Conservation (phyloP, 116 monocot species). For the Zostera marina region DNA sequence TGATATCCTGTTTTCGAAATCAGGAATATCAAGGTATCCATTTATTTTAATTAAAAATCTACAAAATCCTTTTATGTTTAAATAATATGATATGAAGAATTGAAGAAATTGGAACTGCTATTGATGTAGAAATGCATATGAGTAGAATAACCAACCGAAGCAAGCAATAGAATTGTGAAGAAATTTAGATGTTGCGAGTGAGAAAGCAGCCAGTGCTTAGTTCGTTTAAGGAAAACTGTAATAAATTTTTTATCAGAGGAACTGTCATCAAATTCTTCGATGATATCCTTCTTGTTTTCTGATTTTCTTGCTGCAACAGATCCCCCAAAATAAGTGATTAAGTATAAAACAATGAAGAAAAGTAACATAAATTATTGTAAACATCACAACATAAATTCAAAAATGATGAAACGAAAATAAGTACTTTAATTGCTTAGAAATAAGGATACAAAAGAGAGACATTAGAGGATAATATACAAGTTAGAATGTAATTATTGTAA, state of each 20-base stretch:
- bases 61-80: too few relatives aligned
- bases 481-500: too few relatives aligned
- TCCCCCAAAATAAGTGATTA: neutral
- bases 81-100: too few relatives aligned
- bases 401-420: neutral
- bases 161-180: conserved; percentile 64
- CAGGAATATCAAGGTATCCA: too few relatives aligned
- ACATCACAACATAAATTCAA: neutral
- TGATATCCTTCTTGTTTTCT: conserved; percentile 30
- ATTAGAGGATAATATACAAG: too few relatives aligned
- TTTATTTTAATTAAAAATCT: too few relatives aligned
- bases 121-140: neutral
- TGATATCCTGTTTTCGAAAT: too few relatives aligned
- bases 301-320: conserved; percentile 54
- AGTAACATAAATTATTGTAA: neutral
- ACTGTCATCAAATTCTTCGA: conserved; percentile 45
- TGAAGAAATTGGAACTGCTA: too few relatives aligned
- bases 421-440: too few relatives aligned
- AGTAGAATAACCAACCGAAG: conserved; percentile 34
- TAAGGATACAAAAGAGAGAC: too few relatives aligned
- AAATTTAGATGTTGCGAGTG: conserved; percentile 65
- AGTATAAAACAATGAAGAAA: conserved; percentile 1
- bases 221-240: conserved; percentile 26
- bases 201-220: conserved; percentile 50
- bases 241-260: conserved; percentile 12